Base-by-base conservation (phyloP, 345 rosid genomes). In the Arabidopsis arenosa region DNA sequence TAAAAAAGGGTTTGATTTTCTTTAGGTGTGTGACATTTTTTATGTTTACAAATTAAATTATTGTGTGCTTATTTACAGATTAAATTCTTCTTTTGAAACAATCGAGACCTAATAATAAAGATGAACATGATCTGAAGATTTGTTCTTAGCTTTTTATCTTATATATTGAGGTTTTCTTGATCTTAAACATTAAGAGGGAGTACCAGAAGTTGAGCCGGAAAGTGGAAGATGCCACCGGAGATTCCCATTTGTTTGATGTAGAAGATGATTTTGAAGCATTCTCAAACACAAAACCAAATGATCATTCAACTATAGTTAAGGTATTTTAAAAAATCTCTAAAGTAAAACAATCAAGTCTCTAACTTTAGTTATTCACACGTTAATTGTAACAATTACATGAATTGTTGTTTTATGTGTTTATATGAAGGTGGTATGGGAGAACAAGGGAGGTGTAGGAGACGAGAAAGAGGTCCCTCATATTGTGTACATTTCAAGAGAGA, bases 221-320 rank as follows among this genome's bases (percentile, higher is more conserved):
- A 39, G 83, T 88, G 7, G 82, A 82, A 37, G 80, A 66, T 3
- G 90, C 87, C 13, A 40, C 78, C 17, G 44, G 45, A 56, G 30
- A 44, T 43, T 57, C 56, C 8, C 7, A 18, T 41, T 72, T 71
- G 11, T 55, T 40, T 48, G 81, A 78, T 39, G 61, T 51, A 14
- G 75, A 30, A 0, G 83, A 72, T 5, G 92, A 88, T 33, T 76
- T 79, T 13, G 77, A 83, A 33, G 80, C 32, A 62, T 92, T 88
- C 69, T 55, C 83, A 6, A 45, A 75, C 14, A 28, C 53, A 21
- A 80, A 85, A n/a, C 67, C 70, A 10, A 53, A 53, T 47, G 83
- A 86, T 75, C 92, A 88, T 76, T 82, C 88, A 12, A 60, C 85
- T 0, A 85, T 88, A 17, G 59, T 90, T 12, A 86, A 86, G 93